These are phyloP conservation scores for Naegleria gruberi DNA, from an alignment of 208 protist genomes.

Conservation along the genomic window DNA sequence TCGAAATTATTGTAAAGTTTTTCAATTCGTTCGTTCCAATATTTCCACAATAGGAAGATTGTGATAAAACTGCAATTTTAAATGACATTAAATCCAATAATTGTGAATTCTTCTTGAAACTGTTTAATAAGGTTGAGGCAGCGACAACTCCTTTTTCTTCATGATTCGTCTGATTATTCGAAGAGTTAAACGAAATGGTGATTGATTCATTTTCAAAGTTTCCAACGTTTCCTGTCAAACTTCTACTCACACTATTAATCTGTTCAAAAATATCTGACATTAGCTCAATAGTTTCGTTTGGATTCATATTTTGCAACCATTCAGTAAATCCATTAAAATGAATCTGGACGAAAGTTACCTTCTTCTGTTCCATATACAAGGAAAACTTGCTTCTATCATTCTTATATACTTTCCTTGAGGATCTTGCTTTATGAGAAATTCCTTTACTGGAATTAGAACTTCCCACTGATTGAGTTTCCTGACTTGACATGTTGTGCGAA, in stretches of 20 bases:
- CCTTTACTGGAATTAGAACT: not conserved
- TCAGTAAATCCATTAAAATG: not conserved
- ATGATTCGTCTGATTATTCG: not conserved
- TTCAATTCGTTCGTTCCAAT: no score
- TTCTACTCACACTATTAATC: not conserved
- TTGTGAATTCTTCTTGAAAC: not conserved
- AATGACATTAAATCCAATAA: not conserved
- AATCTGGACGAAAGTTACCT: not conserved
- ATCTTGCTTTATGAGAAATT: not conserved
- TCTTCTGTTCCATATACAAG: not conserved
- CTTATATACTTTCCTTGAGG: no score
- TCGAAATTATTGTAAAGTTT: no score
- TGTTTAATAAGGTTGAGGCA: not conserved
- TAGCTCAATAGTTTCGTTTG: not conserved
- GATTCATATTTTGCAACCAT: not conserved
- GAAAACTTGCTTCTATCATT: not conserved
- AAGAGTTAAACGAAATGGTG: not conserved
- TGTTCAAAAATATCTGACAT: not conserved
- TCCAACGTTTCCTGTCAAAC: not conserved
- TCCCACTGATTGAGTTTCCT: not conserved
- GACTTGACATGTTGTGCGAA: no score
- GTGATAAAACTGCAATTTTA: no score
- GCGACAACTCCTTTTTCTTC: not conserved
- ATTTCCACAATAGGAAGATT: no score
- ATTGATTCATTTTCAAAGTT: not conserved